These are phyloP conservation scores for Neonectria faginata DNA, from an alignment of 2,329 filamentous ascomycete species.

Conservation along the genomic window DNA sequence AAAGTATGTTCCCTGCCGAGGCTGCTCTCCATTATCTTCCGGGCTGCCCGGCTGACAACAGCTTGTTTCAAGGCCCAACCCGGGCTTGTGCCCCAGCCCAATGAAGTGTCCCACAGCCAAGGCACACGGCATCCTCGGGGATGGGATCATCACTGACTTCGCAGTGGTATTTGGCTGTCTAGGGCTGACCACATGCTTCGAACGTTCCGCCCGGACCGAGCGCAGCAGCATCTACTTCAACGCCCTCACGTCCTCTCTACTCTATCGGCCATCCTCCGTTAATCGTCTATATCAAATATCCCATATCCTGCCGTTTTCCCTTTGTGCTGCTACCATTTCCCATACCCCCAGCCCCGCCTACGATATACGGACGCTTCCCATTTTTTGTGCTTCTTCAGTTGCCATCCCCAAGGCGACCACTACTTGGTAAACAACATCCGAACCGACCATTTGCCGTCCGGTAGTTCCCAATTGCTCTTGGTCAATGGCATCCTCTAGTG, in stretches of 20 bases:
- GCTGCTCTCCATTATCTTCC: neutral
- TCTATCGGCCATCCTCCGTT: neutral
- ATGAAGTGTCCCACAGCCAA: neutral
- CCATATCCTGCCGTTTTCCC: neutral
- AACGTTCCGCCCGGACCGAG: constrained; percentile 35
- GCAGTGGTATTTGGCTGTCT: constrained; percentile 23
- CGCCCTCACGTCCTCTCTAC: constrained; percentile 7
- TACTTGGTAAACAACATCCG: neutral
- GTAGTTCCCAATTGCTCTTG: constrained; percentile 5
- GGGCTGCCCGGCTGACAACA: constrained; percentile 7
- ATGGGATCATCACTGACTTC: constrained; percentile 16
- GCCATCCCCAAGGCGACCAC: neutral
- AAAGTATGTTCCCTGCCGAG: neutral
- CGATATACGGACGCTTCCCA: neutral
- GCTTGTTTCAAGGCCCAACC: constrained; percentile 3
- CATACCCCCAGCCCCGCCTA: neutral
- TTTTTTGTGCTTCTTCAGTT: neutral
- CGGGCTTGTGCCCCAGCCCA: neutral
- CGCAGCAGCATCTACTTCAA: constrained; percentile 28
- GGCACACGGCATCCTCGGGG: constrained; percentile 38
- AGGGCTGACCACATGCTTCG: constrained; percentile 29
- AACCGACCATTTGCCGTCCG: neutral
- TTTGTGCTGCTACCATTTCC: neutral
- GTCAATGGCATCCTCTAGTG: constrained; percentile 34
- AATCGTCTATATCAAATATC: neutral